A percentile compares a stretch with the other conserved stretches of the same genome.
Evolutionary conservation across 1,284 basidiomycete species (phyloP).

Genomic region (Irpex rosettiformis): DNA sequence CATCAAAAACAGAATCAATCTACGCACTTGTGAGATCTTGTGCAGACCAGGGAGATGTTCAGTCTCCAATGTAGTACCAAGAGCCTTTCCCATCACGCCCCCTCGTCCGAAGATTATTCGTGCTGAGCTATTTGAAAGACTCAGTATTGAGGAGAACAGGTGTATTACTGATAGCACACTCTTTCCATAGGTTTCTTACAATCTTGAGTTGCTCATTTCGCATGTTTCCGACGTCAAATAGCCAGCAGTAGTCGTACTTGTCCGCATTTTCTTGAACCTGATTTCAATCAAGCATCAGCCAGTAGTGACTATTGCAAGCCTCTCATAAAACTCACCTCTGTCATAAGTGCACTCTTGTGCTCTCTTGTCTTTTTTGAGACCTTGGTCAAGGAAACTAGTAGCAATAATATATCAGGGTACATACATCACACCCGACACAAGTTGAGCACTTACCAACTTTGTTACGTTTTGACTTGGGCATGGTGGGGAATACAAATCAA

Average conservation of each 20-base stretch:
- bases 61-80: constrained; percentile 86
- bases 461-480: constrained; percentile 87
- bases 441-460: constrained; percentile 56
- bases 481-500: constrained; percentile 28
- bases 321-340: constrained; percentile 55
- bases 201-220: constrained; percentile 94
- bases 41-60: constrained; percentile 83
- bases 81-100: constrained; percentile 93
- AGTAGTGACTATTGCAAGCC: background rate
- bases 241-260: constrained; percentile 92
- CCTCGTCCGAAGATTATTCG: constrained; percentile 93
- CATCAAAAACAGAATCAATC: constrained; percentile 1
- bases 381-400: constrained; percentile 71
- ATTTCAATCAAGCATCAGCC: background rate
- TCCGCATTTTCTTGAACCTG: constrained; percentile 78
- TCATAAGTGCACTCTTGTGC: constrained; percentile 83
- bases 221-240: constrained; percentile 95
- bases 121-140: constrained; percentile 56
- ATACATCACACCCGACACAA: background rate
- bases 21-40: constrained; percentile 74
- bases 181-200: constrained; percentile 91
- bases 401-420: constrained; percentile 8
- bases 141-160: constrained; percentile 2
- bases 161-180: constrained; percentile 45
- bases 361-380: constrained; percentile 79